Conservation (phyloP, 2,329 filamentous ascomycete genomes). For the Aspergillus clavatus region DNA sequence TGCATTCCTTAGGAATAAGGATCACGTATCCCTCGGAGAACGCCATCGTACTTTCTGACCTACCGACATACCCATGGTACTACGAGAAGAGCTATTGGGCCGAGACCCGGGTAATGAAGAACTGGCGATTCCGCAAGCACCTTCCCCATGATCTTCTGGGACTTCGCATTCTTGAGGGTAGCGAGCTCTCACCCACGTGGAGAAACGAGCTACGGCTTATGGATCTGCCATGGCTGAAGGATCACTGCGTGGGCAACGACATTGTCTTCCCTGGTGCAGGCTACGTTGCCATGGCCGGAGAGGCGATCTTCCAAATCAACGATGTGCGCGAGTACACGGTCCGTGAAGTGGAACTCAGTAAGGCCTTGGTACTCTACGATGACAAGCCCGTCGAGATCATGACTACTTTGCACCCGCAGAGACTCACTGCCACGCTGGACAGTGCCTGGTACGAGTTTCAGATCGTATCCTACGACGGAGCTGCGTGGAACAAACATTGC, state of each 20-base stretch:
- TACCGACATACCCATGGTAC: slow-evolving; percentile 23
- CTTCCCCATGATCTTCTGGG: slow-evolving; percentile 28
- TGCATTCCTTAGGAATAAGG: slow-evolving; percentile 5
- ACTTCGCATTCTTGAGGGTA: slow-evolving; percentile 20
- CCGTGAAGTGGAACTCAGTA: neutral
- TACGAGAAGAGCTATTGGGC: slow-evolving; percentile 19
- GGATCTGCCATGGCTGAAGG: slow-evolving; percentile 27
- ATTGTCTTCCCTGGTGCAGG: slow-evolving; percentile 23
- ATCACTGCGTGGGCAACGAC: slow-evolving; percentile 22
- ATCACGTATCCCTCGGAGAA: neutral
- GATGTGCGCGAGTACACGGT: slow-evolving; percentile 3
- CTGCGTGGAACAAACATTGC: slow-evolving; percentile 8
- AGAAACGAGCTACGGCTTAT: slow-evolving; percentile 22
- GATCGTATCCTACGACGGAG: slow-evolving; percentile 4
- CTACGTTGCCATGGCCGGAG: slow-evolving; percentile 22
- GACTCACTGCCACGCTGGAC: slow-evolving; percentile 3
- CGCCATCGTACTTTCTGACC: slow-evolving; percentile 7
- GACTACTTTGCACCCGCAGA: slow-evolving; percentile 6
- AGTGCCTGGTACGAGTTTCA: slow-evolving; percentile 13
- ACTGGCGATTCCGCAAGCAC: slow-evolving; percentile 19
- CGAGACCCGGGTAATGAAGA: slow-evolving; percentile 12
- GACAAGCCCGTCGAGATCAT: slow-evolving; percentile 7
- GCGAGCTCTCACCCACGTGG: slow-evolving; percentile 22
- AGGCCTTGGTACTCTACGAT: neutral
- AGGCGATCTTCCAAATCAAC: slow-evolving; percentile 17